phyloP scores from a whole-genome alignment of 2,329 filamentous ascomycete species.

The Xylogone sp. region DNA sequence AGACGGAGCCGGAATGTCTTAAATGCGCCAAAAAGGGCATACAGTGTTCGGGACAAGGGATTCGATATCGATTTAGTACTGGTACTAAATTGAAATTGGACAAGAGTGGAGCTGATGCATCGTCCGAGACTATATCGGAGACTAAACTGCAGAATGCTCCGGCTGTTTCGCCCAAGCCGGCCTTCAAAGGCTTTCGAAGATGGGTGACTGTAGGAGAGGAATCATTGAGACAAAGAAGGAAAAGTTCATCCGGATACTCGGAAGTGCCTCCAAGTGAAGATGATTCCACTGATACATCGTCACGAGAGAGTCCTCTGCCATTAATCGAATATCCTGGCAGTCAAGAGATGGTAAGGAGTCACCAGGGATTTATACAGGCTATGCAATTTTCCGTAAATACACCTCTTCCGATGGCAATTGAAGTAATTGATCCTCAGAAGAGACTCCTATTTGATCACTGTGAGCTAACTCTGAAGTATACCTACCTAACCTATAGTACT shows the following conservation, averaged over 20 bases:
- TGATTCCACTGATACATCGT: not conserved
- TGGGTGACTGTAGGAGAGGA: not conserved
- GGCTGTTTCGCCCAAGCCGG: not conserved
- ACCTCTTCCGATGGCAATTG: conserved; percentile 19
- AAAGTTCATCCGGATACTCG: too few relatives aligned
- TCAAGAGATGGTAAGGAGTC: not conserved
- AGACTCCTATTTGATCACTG: conserved; percentile 35
- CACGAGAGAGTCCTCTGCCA: not conserved
- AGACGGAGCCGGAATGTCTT: conserved; percentile 32
- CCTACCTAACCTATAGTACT: not conserved
- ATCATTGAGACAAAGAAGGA: not conserved
- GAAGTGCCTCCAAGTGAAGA: not conserved
- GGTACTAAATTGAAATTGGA: conserved; percentile 22
- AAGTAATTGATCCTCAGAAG: conserved; percentile 23
- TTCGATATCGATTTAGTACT: conserved; percentile 32
- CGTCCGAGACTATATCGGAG: not conserved
- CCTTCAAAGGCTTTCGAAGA: not conserved
- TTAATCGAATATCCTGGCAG: not conserved
- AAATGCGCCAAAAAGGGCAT: conserved; percentile 34
- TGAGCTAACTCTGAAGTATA: conserved; percentile 12
- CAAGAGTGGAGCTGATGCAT: conserved; percentile 14
- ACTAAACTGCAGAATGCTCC: too few relatives aligned
- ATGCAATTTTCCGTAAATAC: not conserved
- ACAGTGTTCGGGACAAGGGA: conserved; percentile 33
- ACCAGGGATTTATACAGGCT: conserved; percentile 1